These are phyloP conservation scores for Penstemon newberryi DNA, from an alignment of 257 asterid genomes.

Conservation along the genomic window DNA sequence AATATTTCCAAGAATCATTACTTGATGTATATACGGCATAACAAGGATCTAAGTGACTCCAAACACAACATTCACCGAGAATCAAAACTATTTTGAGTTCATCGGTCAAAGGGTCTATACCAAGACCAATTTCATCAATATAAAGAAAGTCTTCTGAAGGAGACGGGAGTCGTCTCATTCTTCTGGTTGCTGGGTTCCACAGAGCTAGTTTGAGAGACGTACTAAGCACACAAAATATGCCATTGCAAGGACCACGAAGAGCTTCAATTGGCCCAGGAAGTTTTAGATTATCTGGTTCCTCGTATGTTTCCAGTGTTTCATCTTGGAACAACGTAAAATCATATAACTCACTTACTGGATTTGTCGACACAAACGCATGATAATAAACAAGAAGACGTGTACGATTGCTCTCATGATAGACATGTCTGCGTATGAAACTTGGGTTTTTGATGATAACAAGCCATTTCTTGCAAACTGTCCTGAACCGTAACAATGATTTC, in stretches of 20 bases:
- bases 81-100: slow-evolving; percentile 4
- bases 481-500: background rate
- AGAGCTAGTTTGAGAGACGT: background rate
- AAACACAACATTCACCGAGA: background rate
- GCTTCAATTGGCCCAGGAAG: background rate
- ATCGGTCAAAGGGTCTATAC: background rate
- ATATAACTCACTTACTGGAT: background rate
- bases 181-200: background rate
- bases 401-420: background rate
- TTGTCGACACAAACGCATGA: background rate
- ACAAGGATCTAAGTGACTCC: too few species aligned
- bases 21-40: background rate
- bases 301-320: background rate
- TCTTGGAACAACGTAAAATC: background rate
- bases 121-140: background rate
- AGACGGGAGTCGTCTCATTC: background rate
- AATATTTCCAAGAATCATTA: background rate
- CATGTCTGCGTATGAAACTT: background rate
- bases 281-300: background rate
- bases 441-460: background rate
- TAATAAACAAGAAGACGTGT: background rate
- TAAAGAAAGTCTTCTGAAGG: background rate
- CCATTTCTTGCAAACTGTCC: slow-evolving; percentile 1
- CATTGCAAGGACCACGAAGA: background rate
- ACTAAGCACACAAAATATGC: background rate